A percentile compares a stretch with the other conserved stretches of the same genome.
Evolutionary conservation across 371 early-diverging fungal species (phyloP).

Genomic region (Mucor circinelloides): DNA sequence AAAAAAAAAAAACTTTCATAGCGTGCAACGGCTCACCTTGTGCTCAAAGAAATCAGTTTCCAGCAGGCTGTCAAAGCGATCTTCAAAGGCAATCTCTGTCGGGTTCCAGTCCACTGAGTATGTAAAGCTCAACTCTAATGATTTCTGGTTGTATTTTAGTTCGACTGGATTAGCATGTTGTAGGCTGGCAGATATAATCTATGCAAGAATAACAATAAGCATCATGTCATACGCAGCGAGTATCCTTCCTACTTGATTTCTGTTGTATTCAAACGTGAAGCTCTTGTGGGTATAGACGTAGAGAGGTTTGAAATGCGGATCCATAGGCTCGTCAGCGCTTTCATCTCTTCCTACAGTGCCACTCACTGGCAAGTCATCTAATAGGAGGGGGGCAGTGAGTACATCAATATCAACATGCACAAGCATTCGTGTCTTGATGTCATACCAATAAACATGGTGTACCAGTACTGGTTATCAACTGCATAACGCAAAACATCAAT

Average conservation of each 20-base stretch:
- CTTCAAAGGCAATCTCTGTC: conserved; percentile 60
- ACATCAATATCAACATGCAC: too few relatives aligned
- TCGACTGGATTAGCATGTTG: conserved; percentile 42
- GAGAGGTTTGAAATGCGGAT: conserved; percentile 28
- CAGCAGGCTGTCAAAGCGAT: conserved; percentile 69
- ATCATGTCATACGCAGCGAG: not conserved
- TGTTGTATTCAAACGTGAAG: conserved; percentile 66
- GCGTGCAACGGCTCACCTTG: conserved; percentile 46
- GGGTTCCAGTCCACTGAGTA: conserved; percentile 73
- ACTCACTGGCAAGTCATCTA: conserved; percentile 64
- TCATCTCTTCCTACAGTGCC: conserved; percentile 43
- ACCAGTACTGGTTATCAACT: conserved; percentile 68
- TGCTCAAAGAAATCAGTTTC: conserved; percentile 82
- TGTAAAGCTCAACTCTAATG: conserved; percentile 63
- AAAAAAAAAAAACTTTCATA: not conserved
- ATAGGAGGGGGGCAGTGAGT: not conserved
- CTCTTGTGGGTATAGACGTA: conserved; percentile 67
- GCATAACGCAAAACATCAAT: conserved; percentile 66
- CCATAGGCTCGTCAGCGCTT: conserved; percentile 18
- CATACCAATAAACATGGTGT: conserved; percentile 72
- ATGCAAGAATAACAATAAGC: not conserved
- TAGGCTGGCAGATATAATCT: conserved; percentile 61
- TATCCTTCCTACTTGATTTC: conserved; percentile 40
- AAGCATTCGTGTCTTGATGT: not conserved
- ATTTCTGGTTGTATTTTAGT: conserved; percentile 23